phyloP scores from a whole-genome alignment of 2,329 filamentous ascomycete genomes.

The Colletotrichum lupini region DNA sequence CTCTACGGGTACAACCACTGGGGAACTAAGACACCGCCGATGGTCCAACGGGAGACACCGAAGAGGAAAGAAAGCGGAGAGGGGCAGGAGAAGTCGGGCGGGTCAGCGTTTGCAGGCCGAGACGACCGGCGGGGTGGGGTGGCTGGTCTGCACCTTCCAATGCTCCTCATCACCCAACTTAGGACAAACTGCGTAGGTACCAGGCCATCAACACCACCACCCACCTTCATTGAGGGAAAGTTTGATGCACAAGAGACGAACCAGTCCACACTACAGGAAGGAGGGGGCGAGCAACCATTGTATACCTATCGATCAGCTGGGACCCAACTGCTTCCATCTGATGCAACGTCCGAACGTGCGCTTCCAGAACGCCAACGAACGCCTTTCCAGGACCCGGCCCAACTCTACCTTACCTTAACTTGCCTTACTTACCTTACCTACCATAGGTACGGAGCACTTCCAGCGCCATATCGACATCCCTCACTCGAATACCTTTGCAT shows the following conservation, averaged over 20 bases:
- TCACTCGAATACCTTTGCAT: neutral
- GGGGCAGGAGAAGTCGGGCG: constrained; percentile 12
- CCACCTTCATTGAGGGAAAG: neutral
- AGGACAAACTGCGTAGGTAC: neutral
- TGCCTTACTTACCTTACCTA: neutral
- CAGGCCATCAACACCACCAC: neutral
- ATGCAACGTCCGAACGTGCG: constrained; percentile 5
- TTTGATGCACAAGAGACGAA: neutral
- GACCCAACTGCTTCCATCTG: neutral
- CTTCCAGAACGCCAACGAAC: neutral
- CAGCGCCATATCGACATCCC: neutral
- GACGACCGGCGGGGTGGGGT: constrained; percentile 25
- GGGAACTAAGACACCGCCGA: neutral
- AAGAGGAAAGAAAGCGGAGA: constrained; percentile 30
- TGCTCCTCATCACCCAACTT: neutral
- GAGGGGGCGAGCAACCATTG: neutral
- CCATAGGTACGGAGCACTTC: too few species aligned
- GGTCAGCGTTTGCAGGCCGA: constrained; percentile 17
- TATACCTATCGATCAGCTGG: neutral
- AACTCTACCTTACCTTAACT: neutral
- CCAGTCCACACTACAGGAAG: neutral
- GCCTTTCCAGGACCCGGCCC: neutral
- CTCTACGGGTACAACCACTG: neutral
- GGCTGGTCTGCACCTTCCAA: constrained; percentile 7
- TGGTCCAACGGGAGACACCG: constrained; percentile 29